Conservation (phyloP, 768 basidiomycete species). For the Mrakia blollopis region DNA sequence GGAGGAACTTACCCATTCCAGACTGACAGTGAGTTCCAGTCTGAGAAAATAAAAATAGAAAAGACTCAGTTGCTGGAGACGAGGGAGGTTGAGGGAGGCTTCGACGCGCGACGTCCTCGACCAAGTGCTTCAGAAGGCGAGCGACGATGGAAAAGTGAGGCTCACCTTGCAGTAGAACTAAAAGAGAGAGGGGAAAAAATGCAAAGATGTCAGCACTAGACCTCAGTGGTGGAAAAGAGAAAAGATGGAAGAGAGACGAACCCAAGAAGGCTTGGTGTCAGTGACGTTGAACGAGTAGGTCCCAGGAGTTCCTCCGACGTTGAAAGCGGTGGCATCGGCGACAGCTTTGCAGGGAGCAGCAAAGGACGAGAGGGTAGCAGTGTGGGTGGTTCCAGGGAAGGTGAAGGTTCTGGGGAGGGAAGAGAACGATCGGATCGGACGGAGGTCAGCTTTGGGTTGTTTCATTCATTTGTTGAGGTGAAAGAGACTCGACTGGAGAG, state of each 20-base stretch:
- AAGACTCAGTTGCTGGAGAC: not conserved
- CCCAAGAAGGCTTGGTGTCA: not conserved
- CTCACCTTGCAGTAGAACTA: slow-evolving; percentile 17
- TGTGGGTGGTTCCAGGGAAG: slow-evolving; percentile 44
- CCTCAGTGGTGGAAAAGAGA: not conserved
- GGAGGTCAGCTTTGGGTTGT: not conserved
- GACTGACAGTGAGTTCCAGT: not conserved
- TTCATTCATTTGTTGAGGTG: not conserved
- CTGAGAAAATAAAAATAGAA: not conserved
- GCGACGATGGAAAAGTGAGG: not conserved
- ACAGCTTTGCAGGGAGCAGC: slow-evolving; percentile 52
- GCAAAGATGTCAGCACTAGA: not conserved
- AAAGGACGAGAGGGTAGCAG: slow-evolving; percentile 61
- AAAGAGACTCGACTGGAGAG: not conserved
- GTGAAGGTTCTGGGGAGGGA: not conserved
- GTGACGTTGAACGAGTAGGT: not conserved
- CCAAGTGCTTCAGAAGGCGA: not conserved
- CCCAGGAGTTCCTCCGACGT: slow-evolving; percentile 8
- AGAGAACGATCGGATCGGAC: not conserved
- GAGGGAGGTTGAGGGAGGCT: not conserved
- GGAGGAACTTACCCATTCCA: not conserved
- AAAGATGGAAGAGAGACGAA: not conserved
- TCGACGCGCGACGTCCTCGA: not conserved
- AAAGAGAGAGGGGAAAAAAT: not conserved
- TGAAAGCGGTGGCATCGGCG: slow-evolving; percentile 43